Evolutionary conservation across 108 stramenopile genomes (phyloP).

Genomic region (Discostella pseudostelligera): DNA sequence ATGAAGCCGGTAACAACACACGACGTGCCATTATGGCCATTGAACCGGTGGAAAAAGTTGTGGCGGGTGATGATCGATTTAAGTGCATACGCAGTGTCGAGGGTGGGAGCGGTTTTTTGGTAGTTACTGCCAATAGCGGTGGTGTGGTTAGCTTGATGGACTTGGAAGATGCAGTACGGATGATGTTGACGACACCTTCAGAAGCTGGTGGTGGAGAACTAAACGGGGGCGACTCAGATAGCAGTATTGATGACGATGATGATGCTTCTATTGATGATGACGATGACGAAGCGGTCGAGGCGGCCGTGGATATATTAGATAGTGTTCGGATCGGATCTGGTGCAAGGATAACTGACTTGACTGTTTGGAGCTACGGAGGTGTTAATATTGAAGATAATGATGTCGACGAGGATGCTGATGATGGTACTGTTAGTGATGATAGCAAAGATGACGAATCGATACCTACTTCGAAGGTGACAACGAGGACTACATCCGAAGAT

Average conservation of each 20-base stretch:
- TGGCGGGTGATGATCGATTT: constrained; percentile 84
- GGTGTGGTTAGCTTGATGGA: constrained; percentile 86
- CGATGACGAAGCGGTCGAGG: constrained; percentile 52
- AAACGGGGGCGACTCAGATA: constrained; percentile 25
- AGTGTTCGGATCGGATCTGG: constrained; percentile 80
- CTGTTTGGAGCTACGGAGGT: constrained; percentile 58
- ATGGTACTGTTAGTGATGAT: constrained; percentile 16
- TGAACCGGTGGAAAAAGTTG: constrained; percentile 76
- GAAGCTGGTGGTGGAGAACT: constrained; percentile 24
- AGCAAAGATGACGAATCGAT: constrained; percentile 10
- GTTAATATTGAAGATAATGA: neutral
- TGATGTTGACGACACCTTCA: constrained; percentile 55
- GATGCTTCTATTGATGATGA: constrained; percentile 16
- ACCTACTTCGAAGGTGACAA: neutral
- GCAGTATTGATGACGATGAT: constrained; percentile 27
- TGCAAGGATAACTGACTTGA: constrained; percentile 81
- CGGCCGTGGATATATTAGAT: constrained; percentile 78
- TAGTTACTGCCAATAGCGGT: constrained; percentile 84
- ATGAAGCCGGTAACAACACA: constrained; percentile 43
- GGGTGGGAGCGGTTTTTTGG: constrained; percentile 60
- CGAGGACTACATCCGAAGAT: neutral
- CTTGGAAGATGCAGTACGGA: constrained; percentile 74
- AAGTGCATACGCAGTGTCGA: constrained; percentile 72
- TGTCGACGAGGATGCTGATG: neutral
- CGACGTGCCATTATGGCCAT: constrained; percentile 88